Conservation (phyloP, 2,329 filamentous ascomycete genomes). For the Phyllosticta citrichinensis region DNA sequence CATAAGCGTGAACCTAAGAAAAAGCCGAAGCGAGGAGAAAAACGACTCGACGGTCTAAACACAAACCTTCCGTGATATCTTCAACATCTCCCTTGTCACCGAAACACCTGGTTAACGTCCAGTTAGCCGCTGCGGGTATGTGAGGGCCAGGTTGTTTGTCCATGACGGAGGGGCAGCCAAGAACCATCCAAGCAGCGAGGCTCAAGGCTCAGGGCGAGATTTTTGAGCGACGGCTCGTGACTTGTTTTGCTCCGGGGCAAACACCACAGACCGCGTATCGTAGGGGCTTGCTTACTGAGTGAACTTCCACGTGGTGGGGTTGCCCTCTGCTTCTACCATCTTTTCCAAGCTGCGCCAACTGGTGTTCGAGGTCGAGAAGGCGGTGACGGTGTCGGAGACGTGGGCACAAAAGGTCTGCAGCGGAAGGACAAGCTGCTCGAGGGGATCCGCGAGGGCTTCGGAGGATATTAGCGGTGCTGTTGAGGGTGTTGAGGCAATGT, state of each 20-base stretch:
- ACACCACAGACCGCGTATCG: background rate
- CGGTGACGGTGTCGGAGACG: background rate
- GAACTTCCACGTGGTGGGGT: conserved; percentile 98
- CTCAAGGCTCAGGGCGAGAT: background rate
- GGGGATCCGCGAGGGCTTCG: conserved; percentile 7
- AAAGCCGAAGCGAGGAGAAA: conserved; percentile 30
- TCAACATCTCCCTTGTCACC: conserved; percentile 99
- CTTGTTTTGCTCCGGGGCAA: background rate
- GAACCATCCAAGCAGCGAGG: background rate
- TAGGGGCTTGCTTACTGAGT: conserved; percentile 66
- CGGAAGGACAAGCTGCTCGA: background rate
- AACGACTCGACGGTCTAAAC: background rate
- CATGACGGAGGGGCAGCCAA: background rate
- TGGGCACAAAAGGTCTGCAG: conserved; percentile 1
- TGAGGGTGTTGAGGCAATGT: conserved; percentile 9
- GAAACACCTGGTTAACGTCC: conserved; percentile 62
- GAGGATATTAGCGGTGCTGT: conserved; percentile 8
- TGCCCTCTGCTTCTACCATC: conserved; percentile 95
- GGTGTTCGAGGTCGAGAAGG: conserved; percentile 5
- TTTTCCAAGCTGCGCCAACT: conserved; percentile 33
- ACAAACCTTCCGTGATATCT: conserved; percentile 80
- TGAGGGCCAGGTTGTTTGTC: background rate
- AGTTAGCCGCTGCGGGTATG: background rate
- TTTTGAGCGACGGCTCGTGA: background rate
- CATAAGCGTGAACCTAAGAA: background rate